phyloP scores from a whole-genome alignment of 208 protist genomes.

The Acanthamoeba lenticulata region DNA sequence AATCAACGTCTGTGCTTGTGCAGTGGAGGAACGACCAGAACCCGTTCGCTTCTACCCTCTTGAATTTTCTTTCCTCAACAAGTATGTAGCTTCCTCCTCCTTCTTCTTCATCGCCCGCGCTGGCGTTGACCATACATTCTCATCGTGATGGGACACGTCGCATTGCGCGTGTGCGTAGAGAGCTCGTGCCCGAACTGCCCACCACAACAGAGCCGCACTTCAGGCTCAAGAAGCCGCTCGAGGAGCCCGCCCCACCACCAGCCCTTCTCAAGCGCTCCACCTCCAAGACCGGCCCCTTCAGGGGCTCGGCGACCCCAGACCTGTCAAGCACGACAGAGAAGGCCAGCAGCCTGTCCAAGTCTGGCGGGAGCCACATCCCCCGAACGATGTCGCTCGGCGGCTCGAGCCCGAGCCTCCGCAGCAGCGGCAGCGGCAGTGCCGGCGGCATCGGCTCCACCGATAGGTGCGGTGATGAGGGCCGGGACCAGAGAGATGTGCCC shows the following conservation, averaged over 20 bases:
- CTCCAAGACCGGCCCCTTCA: background rate
- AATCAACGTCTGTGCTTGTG: too few relatives aligned
- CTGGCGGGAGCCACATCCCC: background rate
- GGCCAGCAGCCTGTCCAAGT: constrained; percentile 17
- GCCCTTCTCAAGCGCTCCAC: background rate
- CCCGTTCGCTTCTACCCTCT: background rate
- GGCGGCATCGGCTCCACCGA: background rate
- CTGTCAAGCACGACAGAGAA: too few relatives aligned
- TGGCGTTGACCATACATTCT: too few relatives aligned
- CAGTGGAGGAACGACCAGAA: background rate
- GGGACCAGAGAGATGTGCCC: too few relatives aligned
- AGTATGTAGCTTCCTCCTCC: background rate
- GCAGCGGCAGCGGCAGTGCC: background rate
- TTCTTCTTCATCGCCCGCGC: background rate
- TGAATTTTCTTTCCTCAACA: constrained; percentile 33
- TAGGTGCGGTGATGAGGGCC: too few relatives aligned
- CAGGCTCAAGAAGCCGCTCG: constrained; percentile 19
- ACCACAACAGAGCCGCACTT: background rate
- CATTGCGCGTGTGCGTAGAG: background rate
- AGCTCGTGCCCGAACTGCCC: background rate
- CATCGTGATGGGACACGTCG: background rate
- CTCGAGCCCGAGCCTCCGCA: background rate
- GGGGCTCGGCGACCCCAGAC: background rate
- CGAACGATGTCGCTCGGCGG: background rate
- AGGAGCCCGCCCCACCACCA: constrained; percentile 10